phyloP scores from a whole-genome alignment of 108 stramenopile genomes.

The Skeletonema costatum region DNA sequence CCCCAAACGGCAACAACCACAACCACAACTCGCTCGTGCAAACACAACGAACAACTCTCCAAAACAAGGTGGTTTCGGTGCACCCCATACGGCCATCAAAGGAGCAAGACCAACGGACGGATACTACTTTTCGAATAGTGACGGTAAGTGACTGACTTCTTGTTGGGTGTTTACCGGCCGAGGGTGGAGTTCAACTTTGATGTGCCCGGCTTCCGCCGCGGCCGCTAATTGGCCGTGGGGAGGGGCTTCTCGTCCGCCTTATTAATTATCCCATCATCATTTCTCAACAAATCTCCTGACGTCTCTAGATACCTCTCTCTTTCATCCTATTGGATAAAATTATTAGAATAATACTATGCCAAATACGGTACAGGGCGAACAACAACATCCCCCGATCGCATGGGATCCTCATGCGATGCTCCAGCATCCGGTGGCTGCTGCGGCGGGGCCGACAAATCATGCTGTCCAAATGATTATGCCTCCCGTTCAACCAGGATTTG shows the following conservation, averaged over 20 bases:
- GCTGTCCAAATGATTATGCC: background rate
- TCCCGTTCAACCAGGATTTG: background rate
- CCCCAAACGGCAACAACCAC: too few relatives aligned
- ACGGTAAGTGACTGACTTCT: background rate
- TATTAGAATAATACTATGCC: background rate
- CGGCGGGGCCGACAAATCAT: background rate
- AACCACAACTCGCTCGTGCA: too few relatives aligned
- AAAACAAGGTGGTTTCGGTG: background rate
- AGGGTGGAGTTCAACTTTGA: background rate
- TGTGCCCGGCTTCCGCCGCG: background rate
- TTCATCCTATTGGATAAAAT: background rate
- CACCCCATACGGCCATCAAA: background rate
- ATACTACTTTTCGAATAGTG: background rate
- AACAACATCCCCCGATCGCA: background rate
- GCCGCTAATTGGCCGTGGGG: background rate
- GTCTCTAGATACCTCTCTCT: background rate
- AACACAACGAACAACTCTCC: background rate
- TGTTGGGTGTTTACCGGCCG: background rate
- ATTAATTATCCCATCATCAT: background rate
- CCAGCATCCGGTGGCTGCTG: background rate
- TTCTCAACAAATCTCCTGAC: background rate
- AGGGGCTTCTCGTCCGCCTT: background rate
- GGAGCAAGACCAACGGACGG: background rate
- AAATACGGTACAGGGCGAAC: background rate
- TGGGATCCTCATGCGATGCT: background rate